Percentiles rank a stretch among this genome's conserved stretches.
These are phyloP conservation scores for Elongisporangium prolatum DNA, from an alignment of 352 stramenopile species.

Conservation along the genomic window DNA sequence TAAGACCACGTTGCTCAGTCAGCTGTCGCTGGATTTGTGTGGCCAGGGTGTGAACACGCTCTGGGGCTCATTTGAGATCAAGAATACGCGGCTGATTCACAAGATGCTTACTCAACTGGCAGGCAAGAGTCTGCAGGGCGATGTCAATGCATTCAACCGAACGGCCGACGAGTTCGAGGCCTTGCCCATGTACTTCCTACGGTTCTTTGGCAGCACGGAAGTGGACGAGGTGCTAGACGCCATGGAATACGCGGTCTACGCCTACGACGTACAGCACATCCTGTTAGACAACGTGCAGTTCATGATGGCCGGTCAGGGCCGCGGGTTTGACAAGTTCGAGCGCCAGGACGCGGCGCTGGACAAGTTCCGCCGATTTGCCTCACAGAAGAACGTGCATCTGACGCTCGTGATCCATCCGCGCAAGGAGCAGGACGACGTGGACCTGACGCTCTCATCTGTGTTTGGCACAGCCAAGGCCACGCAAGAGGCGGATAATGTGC, in stretches of 20 bases:
- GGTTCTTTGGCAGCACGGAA: conserved; percentile 97
- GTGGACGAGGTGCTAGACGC: conserved; percentile 96
- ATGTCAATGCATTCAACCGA: conserved; percentile 74
- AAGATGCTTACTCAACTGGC: conserved; percentile 98
- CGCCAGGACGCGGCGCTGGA: conserved; percentile 93
- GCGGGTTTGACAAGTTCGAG: conserved; percentile 87
- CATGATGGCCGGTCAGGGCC: conserved; percentile 93
- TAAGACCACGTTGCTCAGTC: conserved; percentile 93
- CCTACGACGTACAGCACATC: conserved; percentile 98
- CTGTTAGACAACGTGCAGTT: conserved; percentile 99
- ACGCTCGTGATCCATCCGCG: conserved; percentile 98
- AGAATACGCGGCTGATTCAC: conserved; percentile 96
- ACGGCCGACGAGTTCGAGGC: conserved; percentile 89
- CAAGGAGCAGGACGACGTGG: conserved; percentile 95
- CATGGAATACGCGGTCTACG: conserved; percentile 98
- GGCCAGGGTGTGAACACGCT: conserved; percentile 96
- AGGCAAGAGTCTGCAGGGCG: conserved; percentile 55
- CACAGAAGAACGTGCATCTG: conserved; percentile 97
- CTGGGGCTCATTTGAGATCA: conserved; percentile 99
- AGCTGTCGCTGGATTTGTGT: conserved; percentile 89
- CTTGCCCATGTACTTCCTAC: conserved; percentile 97
- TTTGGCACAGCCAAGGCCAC: conserved; percentile 99
- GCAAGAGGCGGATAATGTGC: conserved; percentile 99
- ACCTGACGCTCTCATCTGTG: conserved; percentile 94
- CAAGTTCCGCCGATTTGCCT: conserved; percentile 96